Percentiles rank a stretch among this genome's conserved stretches.
Evolutionary conservation across 164 flowering plant species (phyloP).

Genomic region (Sedum album): DNA sequence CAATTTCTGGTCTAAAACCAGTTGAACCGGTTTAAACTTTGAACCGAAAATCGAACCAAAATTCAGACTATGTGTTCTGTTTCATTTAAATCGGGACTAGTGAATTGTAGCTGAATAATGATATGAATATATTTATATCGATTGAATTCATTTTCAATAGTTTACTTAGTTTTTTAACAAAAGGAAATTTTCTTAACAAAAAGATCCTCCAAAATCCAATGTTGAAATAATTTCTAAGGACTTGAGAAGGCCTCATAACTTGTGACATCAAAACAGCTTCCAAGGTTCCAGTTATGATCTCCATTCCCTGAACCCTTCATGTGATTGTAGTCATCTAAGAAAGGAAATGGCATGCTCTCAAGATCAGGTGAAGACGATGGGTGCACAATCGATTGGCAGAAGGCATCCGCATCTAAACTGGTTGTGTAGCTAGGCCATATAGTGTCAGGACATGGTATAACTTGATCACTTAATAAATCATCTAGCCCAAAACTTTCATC

Average conservation of each 20-base stretch:
- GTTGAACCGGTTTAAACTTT: neutral
- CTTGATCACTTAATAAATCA: neutral
- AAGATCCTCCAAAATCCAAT: neutral
- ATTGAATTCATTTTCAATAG: neutral
- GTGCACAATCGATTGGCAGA: neutral
- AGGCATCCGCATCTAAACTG: neutral
- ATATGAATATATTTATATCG: too few species aligned
- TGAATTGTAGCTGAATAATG: too few species aligned
- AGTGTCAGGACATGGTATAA: neutral
- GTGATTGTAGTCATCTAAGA: neutral
- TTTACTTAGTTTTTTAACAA: too few species aligned
- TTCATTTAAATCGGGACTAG: too few species aligned
- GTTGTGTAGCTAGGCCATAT: neutral
- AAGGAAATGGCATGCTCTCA: neutral
- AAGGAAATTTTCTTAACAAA: neutral
- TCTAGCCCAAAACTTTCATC: constrained; percentile 2
- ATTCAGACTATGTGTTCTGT: too few species aligned
- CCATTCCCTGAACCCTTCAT: neutral
- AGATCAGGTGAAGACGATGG: neutral
- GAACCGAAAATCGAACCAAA: neutral
- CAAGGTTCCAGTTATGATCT: neutral
- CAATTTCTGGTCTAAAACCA: neutral
- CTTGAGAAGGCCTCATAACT: neutral
- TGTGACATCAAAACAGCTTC: neutral
- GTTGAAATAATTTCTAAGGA: neutral